Evolutionary conservation across 2,329 filamentous ascomycete genomes (phyloP).

Genomic region (Pestalotiopsis sp.): DNA sequence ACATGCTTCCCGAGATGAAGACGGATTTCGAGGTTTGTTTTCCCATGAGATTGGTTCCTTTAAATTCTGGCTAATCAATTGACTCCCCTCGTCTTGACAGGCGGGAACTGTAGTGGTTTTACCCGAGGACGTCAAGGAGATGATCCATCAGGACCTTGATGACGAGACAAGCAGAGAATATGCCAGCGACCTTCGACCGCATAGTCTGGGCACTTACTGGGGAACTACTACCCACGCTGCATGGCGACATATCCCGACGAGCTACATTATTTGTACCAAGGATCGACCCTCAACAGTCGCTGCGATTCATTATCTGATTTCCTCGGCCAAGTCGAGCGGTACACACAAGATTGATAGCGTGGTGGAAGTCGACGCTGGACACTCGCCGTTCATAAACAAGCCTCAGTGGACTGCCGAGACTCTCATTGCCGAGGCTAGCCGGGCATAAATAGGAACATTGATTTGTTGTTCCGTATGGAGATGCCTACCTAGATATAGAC

Average conservation of each 20-base stretch:
- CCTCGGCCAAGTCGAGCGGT: conserved; percentile 13
- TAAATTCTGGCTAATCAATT: neutral
- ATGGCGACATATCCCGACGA: conserved; percentile 26
- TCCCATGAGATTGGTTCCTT: conserved; percentile 20
- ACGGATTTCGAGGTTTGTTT: conserved; percentile 8
- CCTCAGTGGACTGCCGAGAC: conserved; percentile 22
- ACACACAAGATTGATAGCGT: conserved; percentile 22
- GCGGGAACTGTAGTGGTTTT: conserved; percentile 20
- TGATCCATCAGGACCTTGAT: conserved; percentile 28
- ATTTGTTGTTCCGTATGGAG: too few species aligned
- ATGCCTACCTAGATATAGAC: too few species aligned
- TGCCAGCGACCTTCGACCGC: conserved; percentile 21
- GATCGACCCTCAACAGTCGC: conserved; percentile 18
- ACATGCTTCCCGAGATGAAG: conserved; percentile 4
- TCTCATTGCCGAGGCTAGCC: conserved; percentile 18
- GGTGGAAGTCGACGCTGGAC: conserved; percentile 22
- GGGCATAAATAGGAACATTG: neutral
- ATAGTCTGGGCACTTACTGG: conserved; percentile 25
- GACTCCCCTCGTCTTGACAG: conserved; percentile 9
- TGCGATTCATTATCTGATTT: conserved; percentile 19
- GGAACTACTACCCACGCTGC: conserved; percentile 24
- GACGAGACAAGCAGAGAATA: conserved; percentile 20
- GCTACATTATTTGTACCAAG: conserved; percentile 21
- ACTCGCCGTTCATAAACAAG: conserved; percentile 26
- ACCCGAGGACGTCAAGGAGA: conserved; percentile 23